A percentile compares a stretch with the other conserved stretches of the same genome.
Conservation (phyloP, 345 rosid species). For the Viola odorata region DNA sequence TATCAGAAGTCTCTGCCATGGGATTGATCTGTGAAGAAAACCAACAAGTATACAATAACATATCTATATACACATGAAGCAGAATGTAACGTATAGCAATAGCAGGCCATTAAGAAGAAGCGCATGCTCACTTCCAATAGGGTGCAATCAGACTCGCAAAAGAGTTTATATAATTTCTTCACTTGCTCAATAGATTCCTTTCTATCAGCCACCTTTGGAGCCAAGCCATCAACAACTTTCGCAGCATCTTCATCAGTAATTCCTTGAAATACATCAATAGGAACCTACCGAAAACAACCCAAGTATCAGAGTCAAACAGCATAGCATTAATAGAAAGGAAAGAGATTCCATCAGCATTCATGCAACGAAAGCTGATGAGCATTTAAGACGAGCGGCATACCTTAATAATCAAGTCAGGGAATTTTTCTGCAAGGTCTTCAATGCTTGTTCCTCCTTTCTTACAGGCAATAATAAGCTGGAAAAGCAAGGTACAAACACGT, state of each 20-base stretch:
- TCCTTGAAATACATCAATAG: constrained; percentile 87
- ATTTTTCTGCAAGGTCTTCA: constrained; percentile 98
- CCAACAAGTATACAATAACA: constrained; percentile 7
- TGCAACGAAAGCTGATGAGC: constrained; percentile 9
- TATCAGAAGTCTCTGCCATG: constrained; percentile 84
- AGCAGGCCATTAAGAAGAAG: no score
- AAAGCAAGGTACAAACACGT: constrained; percentile 15
- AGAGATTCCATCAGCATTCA: constrained; percentile 5
- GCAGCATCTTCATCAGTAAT: constrained; percentile 97
- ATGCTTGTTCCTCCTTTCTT: constrained; percentile 98
- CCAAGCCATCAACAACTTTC: constrained; percentile 94
- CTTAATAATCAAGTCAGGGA: constrained; percentile 94
- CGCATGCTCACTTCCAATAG: constrained; percentile 81
- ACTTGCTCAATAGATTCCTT: constrained; percentile 87
- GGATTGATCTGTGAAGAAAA: constrained; percentile 74
- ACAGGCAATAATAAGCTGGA: constrained; percentile 89
- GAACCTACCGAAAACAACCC: constrained; percentile 49
- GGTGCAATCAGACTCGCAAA: constrained; percentile 80
- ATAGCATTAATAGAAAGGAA: constrained; percentile 7
- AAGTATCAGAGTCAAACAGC: constrained; percentile 11
- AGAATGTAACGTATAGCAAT: no score
- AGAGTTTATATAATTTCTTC: constrained; percentile 89
- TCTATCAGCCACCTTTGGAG: constrained; percentile 72
- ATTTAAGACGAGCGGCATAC: constrained; percentile 27
- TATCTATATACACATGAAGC: background rate